Base-by-base conservation (phyloP, 257 asterid genomes). In the Paraleonurus japonicus region DNA sequence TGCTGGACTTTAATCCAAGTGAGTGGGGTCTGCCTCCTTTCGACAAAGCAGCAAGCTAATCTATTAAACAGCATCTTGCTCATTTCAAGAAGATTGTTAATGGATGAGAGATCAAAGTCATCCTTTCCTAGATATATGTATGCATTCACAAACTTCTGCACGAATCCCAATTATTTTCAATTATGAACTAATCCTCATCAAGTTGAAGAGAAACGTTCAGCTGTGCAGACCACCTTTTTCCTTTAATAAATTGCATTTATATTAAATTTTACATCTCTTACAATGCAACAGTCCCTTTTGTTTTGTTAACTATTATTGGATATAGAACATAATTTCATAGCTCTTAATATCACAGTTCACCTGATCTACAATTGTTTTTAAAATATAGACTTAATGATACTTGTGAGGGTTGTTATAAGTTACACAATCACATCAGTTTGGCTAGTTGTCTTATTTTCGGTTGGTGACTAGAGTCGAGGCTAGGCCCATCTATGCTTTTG, bases 1-100 rank as follows among this genome's bases (percentile, higher is more conserved):
- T 94, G 55, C 65, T 88, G 76, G 96, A 89, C 83, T 91, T 91
- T 66, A 84, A 82, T 78, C 96, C 96, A 55, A 70, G 71, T 19
- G 89, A 94, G 41, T 91, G 97, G 96, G 89, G 93, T 5, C 76
- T 94, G 74, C 96, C 93, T 69, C 89, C 90, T 37, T 88, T 92
- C 33, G 80, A 75, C 51, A 70, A 74, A 48, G 77, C 74, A 70
- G 79, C 89, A 51, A 75, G 28, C 72, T 81, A 75, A 69, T 55
- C 74, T 32, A 20, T 51, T 17, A 2, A 45, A 37, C 28, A 15
- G 16, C 24, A 43, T 64, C 70, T 60, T 73, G 55, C 60, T 30
- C 48, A 60, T 43, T 19, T 23, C 71, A 13, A 11, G 20, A 71
- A 4, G 39, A 62, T 79, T n/a, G 32, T 35, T 54, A 43, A 5